Conservation (phyloP, 2,329 filamentous ascomycete genomes). For the Cryphonectria radicalis region DNA sequence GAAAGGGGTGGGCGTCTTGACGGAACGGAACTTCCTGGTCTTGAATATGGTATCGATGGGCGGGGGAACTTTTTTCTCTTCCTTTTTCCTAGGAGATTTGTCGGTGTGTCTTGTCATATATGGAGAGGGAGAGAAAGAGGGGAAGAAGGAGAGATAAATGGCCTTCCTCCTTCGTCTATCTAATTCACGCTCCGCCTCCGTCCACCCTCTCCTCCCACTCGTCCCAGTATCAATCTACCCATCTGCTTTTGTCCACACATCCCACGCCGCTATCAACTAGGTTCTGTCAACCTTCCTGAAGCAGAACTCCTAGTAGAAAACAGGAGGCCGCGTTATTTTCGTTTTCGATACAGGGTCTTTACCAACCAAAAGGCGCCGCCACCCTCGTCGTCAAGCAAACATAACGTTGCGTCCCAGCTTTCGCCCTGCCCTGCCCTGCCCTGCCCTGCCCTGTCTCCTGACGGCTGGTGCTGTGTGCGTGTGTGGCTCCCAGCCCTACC, state of each 20-base stretch:
- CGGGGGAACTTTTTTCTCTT: neutral
- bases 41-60: conserved; percentile 12
- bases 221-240: neutral
- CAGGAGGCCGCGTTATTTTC: neutral
- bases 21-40: conserved; percentile 22
- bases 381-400: neutral
- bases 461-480: conserved; percentile 2
- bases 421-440: conserved; percentile 11
- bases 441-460: conserved; percentile 5
- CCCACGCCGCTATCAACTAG: conserved; percentile 16
- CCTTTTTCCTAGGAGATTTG: neutral
- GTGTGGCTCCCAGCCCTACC: conserved; percentile 30
- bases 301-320: conserved; percentile 3
- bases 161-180: conserved; percentile 26
- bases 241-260: neutral
- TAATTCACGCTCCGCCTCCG: neutral
- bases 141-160: conserved; percentile 26
- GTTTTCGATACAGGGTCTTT: conserved; percentile 7
- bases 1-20: conserved; percentile 18
- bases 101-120: neutral
- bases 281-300: conserved; percentile 16
- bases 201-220: conserved; percentile 1
- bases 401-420: conserved; percentile 4
- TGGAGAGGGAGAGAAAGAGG: too few relatives aligned
- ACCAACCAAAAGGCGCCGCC: conserved; percentile 13